Evolutionary conservation across 202 grass and related monocot genomes (phyloP), one percentile per base, ranked within the genome.

Genomic region (Digitaria exilis): DNA sequence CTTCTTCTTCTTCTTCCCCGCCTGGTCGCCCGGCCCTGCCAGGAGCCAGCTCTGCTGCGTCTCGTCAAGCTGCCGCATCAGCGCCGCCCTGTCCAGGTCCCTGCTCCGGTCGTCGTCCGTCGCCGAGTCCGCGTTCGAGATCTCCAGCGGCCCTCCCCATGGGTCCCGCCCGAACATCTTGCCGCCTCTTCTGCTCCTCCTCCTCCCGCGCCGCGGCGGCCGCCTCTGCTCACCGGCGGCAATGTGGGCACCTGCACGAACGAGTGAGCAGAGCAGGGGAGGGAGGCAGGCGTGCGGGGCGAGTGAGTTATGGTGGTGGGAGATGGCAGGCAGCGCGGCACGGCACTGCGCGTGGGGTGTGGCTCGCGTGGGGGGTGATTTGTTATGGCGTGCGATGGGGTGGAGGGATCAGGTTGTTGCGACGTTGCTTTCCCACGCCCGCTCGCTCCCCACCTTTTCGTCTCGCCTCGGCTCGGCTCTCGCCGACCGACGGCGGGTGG

Each of bases 11-110:
- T 97, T 97, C 79, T 93, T 97, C 26, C 81, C 86, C 0, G 86
- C 82, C 78, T 87, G 75, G 87, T 97, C 95, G 3, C 95, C 95
- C 0, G 95, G 95, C 0, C 90, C 92, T 0, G 95, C 95, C 18
- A 97, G 88, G 7, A 97, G 92, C 95, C 95, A 97, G 92, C 95
- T 97, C 86, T 97, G 95, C 85, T 97, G 95, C 81, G 92, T 94
- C 90, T 94, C 92, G 77, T 97, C 95, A 37, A 94, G 82, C 84
- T 94, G 95, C 71, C 95, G 69, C 88, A 93, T 88, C 71, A 97
- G 87, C 80, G 95, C 95, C 54, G 88, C 89, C 9, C 95, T 72
- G 87, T 97, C 95, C 86, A 93, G 87, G 73, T 97, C 95, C 68
- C 95, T 78, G 90, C 92, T 93, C 67, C 95, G 88, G 82, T 97